Evolutionary conservation across 2,329 filamentous ascomycete species (phyloP), one percentile per base, ranked within the genome.

Genomic region (Penicillium palitans): DNA sequence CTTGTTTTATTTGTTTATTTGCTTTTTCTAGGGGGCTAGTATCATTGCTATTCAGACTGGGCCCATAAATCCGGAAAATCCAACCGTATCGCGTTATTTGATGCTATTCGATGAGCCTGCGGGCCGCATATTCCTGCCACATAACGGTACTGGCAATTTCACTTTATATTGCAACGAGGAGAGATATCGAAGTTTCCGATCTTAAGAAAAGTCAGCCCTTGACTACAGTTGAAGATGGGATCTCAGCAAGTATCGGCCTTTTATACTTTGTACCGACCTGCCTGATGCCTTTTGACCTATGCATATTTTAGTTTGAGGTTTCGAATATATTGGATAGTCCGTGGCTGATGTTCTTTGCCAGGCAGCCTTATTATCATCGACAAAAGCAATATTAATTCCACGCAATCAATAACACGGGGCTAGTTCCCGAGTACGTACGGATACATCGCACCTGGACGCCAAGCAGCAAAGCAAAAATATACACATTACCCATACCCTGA

Each of bases 311-410:
- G 27, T 13, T 56, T 1, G 15, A 44, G 24, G 10, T 17, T 19
- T 35, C 2, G 17, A 35, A 15, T 13, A 15, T 10, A 25, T 52
- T 33, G 19, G 24, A 31, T 21, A 33, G 6, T 25, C 17, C 27
- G 17, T 21, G 41, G 12, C 15, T 17, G 19, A 35, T 9, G 19
- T 6, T 27, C 12, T 24, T 19, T 24, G 4, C 27, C 31, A 53
- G 49, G 42, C 42, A 54, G 49, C 35, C 35, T 42, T 21, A 21
- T 41, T 53, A 40, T 35, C 13, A 24, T 42, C 21, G 19, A 9
- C 7, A 47, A 40, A 41, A 47, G 19, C n/a, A 49, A 50, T 15
- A 25, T 15, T 25, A 54, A 21, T 54, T 48, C 55, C 35, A 57
- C 42, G 41, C 49, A 48, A 41, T 48, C 35, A 25, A 37, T 29